Percentiles rank a stretch among this genome's conserved stretches.
These are phyloP conservation scores for Chaetothyriales sp. DNA, from an alignment of 2,329 filamentous ascomycete genomes.

Conservation along the genomic window DNA sequence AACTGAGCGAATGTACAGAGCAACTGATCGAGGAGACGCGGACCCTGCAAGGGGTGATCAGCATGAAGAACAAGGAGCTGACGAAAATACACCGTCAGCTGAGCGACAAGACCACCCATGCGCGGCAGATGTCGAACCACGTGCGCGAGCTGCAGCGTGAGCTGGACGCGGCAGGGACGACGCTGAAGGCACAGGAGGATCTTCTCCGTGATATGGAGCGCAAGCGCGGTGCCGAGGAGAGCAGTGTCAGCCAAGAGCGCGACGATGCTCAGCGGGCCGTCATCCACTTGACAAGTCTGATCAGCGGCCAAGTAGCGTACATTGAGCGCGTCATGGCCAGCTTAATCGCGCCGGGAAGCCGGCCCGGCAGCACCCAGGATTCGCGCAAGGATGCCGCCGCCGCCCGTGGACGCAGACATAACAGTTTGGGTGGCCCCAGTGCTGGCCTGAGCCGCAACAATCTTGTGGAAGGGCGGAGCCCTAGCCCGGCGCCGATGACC, in stretches of 20 bases:
- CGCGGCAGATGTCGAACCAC: conserved; percentile 67
- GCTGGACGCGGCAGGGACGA: conserved; percentile 89
- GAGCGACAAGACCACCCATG: conserved; percentile 93
- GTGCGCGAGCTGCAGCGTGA: conserved; percentile 94
- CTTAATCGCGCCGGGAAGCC: conserved; percentile 61
- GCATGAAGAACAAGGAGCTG: conserved; percentile 93
- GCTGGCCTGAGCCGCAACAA: not conserved
- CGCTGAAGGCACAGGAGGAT: conserved; percentile 89
- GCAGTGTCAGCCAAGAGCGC: conserved; percentile 57
- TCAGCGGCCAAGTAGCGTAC: conserved; percentile 89
- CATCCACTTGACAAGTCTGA: conserved; percentile 84
- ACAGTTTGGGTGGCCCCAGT: conserved; percentile 6
- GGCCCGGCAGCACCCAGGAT: conserved; percentile 42
- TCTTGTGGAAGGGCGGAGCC: conserved; percentile 2
- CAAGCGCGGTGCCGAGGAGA: conserved; percentile 67
- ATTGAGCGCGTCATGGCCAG: conserved; percentile 97
- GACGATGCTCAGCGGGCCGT: conserved; percentile 94
- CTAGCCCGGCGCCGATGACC: not conserved
- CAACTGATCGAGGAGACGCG: conserved; percentile 95
- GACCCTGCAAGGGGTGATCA: conserved; percentile 96
- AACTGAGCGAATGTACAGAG: conserved; percentile 96
- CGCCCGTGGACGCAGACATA: conserved; percentile 6
- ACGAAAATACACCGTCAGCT: conserved; percentile 74
- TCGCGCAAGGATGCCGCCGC: not conserved
- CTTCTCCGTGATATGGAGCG: conserved; percentile 94